Base-by-base conservation (phyloP, 2,329 filamentous ascomycete genomes). In the Paramyrothecium roridum region DNA sequence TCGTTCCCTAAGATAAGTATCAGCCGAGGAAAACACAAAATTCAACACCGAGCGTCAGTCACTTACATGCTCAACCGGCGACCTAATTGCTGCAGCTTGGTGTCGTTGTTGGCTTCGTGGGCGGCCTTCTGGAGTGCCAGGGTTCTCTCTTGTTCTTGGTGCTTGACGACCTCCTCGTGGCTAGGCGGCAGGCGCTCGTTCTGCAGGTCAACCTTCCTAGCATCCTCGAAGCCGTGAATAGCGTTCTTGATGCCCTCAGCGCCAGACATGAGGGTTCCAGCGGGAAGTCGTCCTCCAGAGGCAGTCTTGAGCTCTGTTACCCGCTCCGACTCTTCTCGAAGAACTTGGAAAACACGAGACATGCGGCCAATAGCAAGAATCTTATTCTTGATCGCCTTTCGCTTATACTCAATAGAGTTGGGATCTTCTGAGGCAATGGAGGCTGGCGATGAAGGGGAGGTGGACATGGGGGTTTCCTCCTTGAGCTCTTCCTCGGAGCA, bases 401-500 rank as follows among this genome's bases (percentile, higher is more conserved):
- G 85, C 82, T 97, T 98, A 80, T 89, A 93, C 71, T 99, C 95
- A 65, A 88, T 91, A 52, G 89, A 93, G 52, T 96, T 92, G 13
- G 89, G 87, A 66, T 98, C 93, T 67, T 79, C 75, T 10, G 50
- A 62, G 61, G 48, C 73, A 59, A 59, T 13, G 50, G 63, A 64
- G 54, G 74, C 69, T 11, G 74, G 71, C 3, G 78, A 75, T 2
- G 92, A 86, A 37, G 93, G 91, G 12, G 93, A 96, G 7, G 26
- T 37, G 16, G 87, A 79, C n/a, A 88, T 86, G 13, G 88, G 86
- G 2, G 89, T 89, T 3, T 89, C 89, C 54, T 97, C 93, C 70
- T 96, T 91, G 54, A 99, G 86, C 73, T 99, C 92, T 67, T 99
- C 95, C 76, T 99, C 96, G n/a, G 95, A 97, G 79, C 93, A 98